Conservation (phyloP, 805 yeast genomes). For the Hemisphaericaspora nanyangensis region DNA sequence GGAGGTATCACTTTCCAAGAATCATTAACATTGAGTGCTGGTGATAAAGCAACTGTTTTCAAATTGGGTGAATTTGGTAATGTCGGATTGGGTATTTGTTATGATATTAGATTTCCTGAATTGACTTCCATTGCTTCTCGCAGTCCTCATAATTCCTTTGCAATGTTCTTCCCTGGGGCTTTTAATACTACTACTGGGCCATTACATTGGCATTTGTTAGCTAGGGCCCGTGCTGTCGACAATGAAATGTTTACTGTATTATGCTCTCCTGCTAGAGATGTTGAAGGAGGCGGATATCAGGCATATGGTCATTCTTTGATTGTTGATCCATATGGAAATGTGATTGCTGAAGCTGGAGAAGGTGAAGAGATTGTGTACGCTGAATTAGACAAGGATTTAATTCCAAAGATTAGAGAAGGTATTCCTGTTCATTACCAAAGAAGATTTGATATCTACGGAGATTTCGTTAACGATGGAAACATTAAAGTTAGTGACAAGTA, state of each 20-base stretch:
- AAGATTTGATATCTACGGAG: constrained; percentile 40
- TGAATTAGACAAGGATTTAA: constrained; percentile 34
- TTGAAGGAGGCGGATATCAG: constrained; percentile 41
- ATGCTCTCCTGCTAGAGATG: constrained; percentile 87
- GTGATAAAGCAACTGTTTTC: constrained; percentile 76
- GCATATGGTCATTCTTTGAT: constrained; percentile 46
- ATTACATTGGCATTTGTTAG: constrained; percentile 75
- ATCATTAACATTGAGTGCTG: constrained; percentile 69
- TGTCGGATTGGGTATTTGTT: constrained; percentile 84
- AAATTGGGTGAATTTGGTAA: constrained; percentile 60
- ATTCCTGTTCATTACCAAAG: constrained; percentile 44
- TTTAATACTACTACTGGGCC: constrained; percentile 85
- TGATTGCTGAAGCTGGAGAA: constrained; percentile 44
- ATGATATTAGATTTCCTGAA: constrained; percentile 79
- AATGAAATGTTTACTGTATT: constrained; percentile 68
- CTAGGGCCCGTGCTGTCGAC: constrained; percentile 71
- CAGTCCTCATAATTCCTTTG: constrained; percentile 54
- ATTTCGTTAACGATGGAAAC: constrained; percentile 27
- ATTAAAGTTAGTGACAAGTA: constrained; percentile 26
- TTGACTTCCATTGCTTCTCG: constrained; percentile 68
- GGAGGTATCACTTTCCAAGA: constrained; percentile 87
- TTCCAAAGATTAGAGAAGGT: constrained; percentile 38
- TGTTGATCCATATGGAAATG: constrained; percentile 39
- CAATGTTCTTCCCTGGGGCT: constrained; percentile 81
- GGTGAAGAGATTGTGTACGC: constrained; percentile 43